Evolutionary conservation across 2,329 filamentous ascomycete species (phyloP), one percentile per base, ranked within the genome.

Genomic region (Aureobasidium sp.): DNA sequence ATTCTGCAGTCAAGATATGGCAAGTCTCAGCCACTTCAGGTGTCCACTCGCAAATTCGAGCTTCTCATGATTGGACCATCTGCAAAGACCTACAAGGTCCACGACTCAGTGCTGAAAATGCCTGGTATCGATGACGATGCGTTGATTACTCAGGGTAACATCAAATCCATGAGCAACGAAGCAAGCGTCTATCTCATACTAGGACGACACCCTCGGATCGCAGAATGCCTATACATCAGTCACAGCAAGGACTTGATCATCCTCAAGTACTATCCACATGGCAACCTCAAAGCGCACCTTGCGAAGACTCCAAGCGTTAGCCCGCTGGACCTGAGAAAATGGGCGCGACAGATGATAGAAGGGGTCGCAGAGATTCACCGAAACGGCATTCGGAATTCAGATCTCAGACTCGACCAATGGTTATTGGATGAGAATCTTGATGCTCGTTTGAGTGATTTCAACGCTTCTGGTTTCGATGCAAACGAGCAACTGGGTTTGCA

Each of bases 331-430:
- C 17, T 44, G 6, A 62, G 29, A 32, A 53, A 42, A 47, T 64
- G 63, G 63, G 61, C 63, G n/a, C 37, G 52, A 15, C 60, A 64
- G 42, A 64, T 64, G 60, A 52, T 62, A 20, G 53, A 59, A 39
- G 48, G 51, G 20, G 58, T 62, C 36, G 52, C 32, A 15, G 56
- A 62, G 23, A 52, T 64, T 3, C 63, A 62, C 55, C 48, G 41
- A 17, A 64, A 57, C 23, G 62, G 62, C 17, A 37, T 64, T 23
- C 13, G 51, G 15, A 58, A 64, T 23, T 55, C 62, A 27, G 62
- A 64, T 55, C 26, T 64, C 36, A 44, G 62, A 37, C 59, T 64
- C 42, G 59, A 64, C n/a, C 62, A 64, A 41, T 64, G 62, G 58
- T 37, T 58, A 17, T 20, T 62, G 13, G 48, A 62, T 50, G 44